phyloP scores from a whole-genome alignment of 306 rosid species.

The Biancaea sappan region DNA sequence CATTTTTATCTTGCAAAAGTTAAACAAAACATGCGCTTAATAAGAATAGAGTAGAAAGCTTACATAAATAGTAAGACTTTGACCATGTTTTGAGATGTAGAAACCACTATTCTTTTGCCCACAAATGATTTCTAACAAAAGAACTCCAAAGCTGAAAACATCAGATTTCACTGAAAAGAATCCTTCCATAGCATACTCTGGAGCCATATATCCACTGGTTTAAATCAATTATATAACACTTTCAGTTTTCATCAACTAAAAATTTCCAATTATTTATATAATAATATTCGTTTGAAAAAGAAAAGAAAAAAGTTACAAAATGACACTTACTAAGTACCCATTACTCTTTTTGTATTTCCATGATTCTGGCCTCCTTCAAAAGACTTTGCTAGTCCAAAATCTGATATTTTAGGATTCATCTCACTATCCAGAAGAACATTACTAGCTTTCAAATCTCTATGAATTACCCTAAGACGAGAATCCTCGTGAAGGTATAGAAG shows the following conservation, averaged over 20 bases:
- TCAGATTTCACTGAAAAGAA: slow-evolving; percentile 29
- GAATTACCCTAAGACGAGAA: slow-evolving; percentile 46
- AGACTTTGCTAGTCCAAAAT: slow-evolving; percentile 55
- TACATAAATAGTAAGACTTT: slow-evolving; percentile 21
- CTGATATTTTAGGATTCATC: slow-evolving; percentile 56
- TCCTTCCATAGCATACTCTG: slow-evolving; percentile 39
- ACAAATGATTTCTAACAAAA: slow-evolving; percentile 28
- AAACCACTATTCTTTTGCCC: slow-evolving; percentile 26
- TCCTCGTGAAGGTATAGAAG: slow-evolving; percentile 54
- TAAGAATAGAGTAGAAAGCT: background rate
- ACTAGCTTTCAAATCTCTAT: slow-evolving; percentile 52
- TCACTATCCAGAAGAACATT: slow-evolving; percentile 49
- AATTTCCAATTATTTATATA: background rate
- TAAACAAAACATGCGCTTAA: too few species aligned
- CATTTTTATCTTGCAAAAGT: too few species aligned
- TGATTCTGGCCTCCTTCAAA: slow-evolving; percentile 37
- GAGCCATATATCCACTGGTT: slow-evolving; percentile 46
- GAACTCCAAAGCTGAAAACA: slow-evolving; percentile 33
- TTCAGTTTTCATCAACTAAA: background rate
- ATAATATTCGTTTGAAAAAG: background rate
- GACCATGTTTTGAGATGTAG: slow-evolving; percentile 1
- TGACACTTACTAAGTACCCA: slow-evolving; percentile 52
- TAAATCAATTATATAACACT: background rate
- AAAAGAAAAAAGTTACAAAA: background rate
- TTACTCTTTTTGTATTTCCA: slow-evolving; percentile 44